Evolutionary conservation across 2,329 filamentous ascomycete species (phyloP).

Genomic region (Ophiosphaerella korrae): DNA sequence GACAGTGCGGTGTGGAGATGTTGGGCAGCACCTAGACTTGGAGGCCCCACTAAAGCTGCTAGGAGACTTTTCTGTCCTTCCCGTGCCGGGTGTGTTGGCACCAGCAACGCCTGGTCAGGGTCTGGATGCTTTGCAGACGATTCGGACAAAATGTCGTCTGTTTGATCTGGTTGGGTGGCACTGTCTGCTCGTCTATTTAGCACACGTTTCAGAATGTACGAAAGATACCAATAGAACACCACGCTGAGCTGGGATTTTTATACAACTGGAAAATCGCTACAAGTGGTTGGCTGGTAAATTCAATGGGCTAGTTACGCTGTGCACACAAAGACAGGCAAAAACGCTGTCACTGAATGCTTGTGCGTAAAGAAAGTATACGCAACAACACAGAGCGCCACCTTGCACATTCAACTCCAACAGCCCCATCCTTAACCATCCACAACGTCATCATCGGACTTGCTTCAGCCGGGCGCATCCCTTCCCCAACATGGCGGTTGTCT

Average conservation of each 20-base stretch:
- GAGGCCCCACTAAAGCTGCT: neutral
- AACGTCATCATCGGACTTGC: neutral
- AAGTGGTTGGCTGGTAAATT: neutral
- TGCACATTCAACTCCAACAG: neutral
- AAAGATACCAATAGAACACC: slow-evolving; percentile 2
- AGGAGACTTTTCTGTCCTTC: slow-evolving; percentile 3
- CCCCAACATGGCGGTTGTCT: slow-evolving; percentile 4
- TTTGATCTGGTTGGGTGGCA: slow-evolving; percentile 5
- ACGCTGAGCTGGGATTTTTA: neutral
- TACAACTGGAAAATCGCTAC: no score
- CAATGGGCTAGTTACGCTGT: neutral
- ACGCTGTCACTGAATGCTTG: neutral
- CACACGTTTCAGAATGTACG: slow-evolving; percentile 9
- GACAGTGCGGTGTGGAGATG: neutral
- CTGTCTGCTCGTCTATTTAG: neutral
- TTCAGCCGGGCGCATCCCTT: neutral
- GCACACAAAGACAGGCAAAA: neutral
- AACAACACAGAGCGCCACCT: neutral
- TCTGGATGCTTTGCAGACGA: neutral
- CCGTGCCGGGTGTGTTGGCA: slow-evolving; percentile 15
- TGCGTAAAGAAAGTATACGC: neutral
- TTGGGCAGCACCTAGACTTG: slow-evolving; percentile 5
- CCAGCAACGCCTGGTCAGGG: slow-evolving; percentile 11
- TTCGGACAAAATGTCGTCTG: neutral
- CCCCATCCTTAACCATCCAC: neutral